A percentile compares a stretch with the other conserved stretches of the same genome.
Conservation (phyloP, 2,329 filamentous ascomycete species). For the Aspergillus unguis region DNA sequence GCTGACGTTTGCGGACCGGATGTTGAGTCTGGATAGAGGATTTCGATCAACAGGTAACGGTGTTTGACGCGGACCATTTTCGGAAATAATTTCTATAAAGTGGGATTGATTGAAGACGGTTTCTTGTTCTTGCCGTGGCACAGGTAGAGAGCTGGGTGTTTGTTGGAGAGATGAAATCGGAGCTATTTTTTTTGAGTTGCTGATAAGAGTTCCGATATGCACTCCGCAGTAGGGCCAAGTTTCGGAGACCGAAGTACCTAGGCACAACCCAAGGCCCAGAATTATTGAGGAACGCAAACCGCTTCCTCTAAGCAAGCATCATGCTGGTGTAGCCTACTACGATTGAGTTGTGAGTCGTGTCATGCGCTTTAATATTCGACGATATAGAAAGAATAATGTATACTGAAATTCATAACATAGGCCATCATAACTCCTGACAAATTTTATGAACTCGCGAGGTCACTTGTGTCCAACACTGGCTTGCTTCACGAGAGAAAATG, state of each 20-base stretch:
- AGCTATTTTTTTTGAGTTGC: not conserved
- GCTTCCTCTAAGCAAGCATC: too few relatives aligned
- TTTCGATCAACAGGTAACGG: conserved; percentile 90
- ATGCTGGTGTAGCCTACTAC: not conserved
- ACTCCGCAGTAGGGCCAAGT: too few relatives aligned
- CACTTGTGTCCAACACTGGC: conserved; percentile 21
- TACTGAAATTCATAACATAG: conserved; percentile 26
- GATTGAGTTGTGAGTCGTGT: conserved; percentile 20
- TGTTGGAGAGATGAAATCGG: not conserved
- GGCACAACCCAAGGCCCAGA: too few relatives aligned
- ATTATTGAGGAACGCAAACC: too few relatives aligned
- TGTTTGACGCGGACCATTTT: conserved; percentile 89
- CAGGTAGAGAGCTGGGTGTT: not conserved
- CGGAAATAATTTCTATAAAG: not conserved
- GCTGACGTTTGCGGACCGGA: conserved; percentile 34
- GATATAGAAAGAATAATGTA: conserved; percentile 25
- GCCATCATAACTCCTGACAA: conserved; percentile 38
- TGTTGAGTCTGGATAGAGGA: conserved; percentile 70
- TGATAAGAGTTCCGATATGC: conserved; percentile 4
- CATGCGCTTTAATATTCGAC: conserved; percentile 29
- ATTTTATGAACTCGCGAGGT: conserved; percentile 28
- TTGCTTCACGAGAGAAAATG: conserved; percentile 12
- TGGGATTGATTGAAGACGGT: not conserved
- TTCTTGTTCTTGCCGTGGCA: not conserved
- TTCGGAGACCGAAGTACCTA: too few relatives aligned